Evolutionary conservation across 1,139 yeast species (phyloP), one percentile per base, ranked within the genome.

Genomic region (Diutina pseudorugosa): DNA sequence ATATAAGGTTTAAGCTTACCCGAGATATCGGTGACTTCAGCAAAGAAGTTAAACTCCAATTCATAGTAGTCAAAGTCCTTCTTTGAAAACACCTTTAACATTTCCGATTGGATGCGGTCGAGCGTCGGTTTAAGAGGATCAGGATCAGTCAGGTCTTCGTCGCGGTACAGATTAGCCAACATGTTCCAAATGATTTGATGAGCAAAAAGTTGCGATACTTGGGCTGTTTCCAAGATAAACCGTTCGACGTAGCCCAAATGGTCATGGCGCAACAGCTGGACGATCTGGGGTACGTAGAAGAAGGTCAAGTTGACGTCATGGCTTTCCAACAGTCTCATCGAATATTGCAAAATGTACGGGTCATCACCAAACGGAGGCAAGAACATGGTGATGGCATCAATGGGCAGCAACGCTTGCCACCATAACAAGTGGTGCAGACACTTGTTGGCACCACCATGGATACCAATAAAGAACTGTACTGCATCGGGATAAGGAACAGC

Each of bases 151-250:
- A 86, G 83, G 27, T 89, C 95, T 62, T 93, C 98, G 64, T 89
- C 98, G 60, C 84, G 85, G 66, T 79, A 93, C 57, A 93, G 80
- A 65, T 94, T 94, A 1, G 99, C 98, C 61, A 86, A 71, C 85
- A 94, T 89, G 62, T 94, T 94, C 99, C 99, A 94, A 56, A 94
- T 89, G 58, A 94, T 91, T 68, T 94, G 99, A 67, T 94, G 99
- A 0, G 98, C 91, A 73, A 94, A 94, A 57, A 91, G 73, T 61
- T 87, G 95, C 41, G 95, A 85, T 21, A 90, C 87, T 62, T 85
- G 84, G 2, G 96, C 98, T 0, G 98, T 89, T 64, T 93, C 98
- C 55, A 93, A 69, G 58, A 94, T 91, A 64, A 87, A 88, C 58
- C 90, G 78, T 60, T 87, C 91, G 52, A 91, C 95, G 60, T 90